phyloP scores from a whole-genome alignment of 257 asterid genomes.

The Capsicum baccatum region DNA sequence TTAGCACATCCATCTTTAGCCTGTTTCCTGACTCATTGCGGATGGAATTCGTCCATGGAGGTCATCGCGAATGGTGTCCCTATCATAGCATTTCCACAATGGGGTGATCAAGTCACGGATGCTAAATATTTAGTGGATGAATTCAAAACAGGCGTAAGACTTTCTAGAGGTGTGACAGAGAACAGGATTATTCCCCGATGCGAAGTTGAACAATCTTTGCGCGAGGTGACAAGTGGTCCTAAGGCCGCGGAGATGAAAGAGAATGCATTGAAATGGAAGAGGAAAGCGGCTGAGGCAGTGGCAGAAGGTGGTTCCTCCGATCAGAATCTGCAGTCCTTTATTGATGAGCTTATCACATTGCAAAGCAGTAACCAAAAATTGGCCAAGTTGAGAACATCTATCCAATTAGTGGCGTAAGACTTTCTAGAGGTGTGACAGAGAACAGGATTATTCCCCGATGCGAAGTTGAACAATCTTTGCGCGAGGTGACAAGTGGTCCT shows the following conservation, averaged over 20 bases:
- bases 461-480: constrained; percentile 3
- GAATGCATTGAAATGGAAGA: constrained; percentile 29
- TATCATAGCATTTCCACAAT: constrained; percentile 16
- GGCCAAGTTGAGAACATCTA: neutral
- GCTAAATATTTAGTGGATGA: constrained; percentile 18
- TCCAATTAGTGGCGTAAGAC: neutral
- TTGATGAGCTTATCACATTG: neutral
- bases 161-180: constrained; percentile 6
- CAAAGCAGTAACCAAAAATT: neutral
- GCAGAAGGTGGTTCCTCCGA: constrained; percentile 28
- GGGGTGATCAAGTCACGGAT: constrained; percentile 24
- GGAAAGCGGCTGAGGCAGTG: constrained; percentile 23
- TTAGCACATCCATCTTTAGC: constrained; percentile 34
- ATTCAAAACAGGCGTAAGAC: constrained; percentile 7
- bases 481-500: too few species aligned
- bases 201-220: constrained; percentile 3
- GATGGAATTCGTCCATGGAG: constrained; percentile 32
- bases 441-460: neutral
- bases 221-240: too few species aligned
- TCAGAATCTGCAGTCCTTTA: constrained; percentile 17
- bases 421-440: constrained; percentile 6
- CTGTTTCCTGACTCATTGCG: constrained; percentile 34
- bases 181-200: neutral
- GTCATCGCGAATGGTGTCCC: constrained; percentile 22
- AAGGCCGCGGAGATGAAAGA: constrained; percentile 24